Evolutionary conservation across 2,329 filamentous ascomycete species (phyloP).

Genomic region (Hymenoscyphus scutula): DNA sequence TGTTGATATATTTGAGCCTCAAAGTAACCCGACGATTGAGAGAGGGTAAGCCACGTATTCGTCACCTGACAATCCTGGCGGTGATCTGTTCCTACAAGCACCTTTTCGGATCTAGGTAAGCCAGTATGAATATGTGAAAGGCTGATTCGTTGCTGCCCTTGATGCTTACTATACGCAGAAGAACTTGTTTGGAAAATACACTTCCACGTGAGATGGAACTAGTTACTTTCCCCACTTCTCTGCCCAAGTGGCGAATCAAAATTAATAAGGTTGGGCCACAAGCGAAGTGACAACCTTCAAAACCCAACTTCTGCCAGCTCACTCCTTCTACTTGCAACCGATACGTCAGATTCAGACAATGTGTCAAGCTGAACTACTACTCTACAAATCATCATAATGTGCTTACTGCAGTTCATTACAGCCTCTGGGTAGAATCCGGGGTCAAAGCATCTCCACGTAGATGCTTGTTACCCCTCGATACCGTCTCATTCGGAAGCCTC

Average conservation of each 20-base stretch:
- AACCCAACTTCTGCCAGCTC: slow-evolving; percentile 1
- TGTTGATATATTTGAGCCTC: too few species aligned
- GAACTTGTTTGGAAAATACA: not conserved
- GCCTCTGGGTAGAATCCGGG: not conserved
- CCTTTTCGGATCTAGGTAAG: too few species aligned
- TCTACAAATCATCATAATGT: not conserved
- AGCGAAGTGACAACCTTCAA: not conserved
- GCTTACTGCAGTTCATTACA: slow-evolving; percentile 4
- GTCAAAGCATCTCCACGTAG: slow-evolving; percentile 3
- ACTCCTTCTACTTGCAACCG: not conserved
- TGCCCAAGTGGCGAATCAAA: not conserved
- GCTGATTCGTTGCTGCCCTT: not conserved
- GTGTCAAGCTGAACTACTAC: not conserved
- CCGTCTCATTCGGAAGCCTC: slow-evolving; percentile 2
- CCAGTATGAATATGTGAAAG: too few species aligned
- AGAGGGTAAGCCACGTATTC: too few species aligned
- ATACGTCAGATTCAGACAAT: not conserved
- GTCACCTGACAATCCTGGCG: too few species aligned
- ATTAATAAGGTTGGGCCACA: not conserved
- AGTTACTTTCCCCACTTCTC: not conserved
- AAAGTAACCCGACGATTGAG: too few species aligned
- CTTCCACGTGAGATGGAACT: not conserved
- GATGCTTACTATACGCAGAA: not conserved
- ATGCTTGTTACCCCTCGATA: not conserved
- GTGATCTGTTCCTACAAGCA: too few species aligned